Evolutionary conservation across 805 yeast genomes (phyloP).

Genomic region (Barnettozyma populi): DNA sequence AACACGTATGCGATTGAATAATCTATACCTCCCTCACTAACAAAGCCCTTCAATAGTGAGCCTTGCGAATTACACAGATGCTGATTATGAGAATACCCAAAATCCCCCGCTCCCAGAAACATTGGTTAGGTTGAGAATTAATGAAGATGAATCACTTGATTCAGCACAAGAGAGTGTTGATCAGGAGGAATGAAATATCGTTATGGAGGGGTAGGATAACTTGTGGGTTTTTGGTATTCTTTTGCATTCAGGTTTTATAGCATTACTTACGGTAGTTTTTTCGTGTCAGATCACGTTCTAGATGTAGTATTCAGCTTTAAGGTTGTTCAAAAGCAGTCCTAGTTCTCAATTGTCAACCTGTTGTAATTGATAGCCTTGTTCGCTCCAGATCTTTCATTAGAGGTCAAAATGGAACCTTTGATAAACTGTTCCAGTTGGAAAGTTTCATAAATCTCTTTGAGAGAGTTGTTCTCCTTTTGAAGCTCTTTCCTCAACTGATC

Average conservation of each 20-base stretch:
- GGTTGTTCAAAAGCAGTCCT: conserved; percentile 7
- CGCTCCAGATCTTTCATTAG: conserved; percentile 31
- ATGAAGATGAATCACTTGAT: conserved; percentile 28
- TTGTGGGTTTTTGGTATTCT: not conserved
- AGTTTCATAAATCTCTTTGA: conserved; percentile 10
- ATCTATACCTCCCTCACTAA: not conserved
- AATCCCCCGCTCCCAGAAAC: conserved; percentile 58
- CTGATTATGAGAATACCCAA: conserved; percentile 27
- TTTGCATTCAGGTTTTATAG: not conserved
- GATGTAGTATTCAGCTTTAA: not conserved
- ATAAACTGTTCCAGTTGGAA: conserved; percentile 25
- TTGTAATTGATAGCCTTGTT: conserved; percentile 33
- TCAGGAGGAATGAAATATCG: conserved; percentile 1
- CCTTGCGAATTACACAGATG: conserved; percentile 36
- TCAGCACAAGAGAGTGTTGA: conserved; percentile 28
- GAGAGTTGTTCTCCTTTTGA: conserved; percentile 19
- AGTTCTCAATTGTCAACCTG: conserved; percentile 27
- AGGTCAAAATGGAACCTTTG: conserved; percentile 32
- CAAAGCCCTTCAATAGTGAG: conserved; percentile 18
- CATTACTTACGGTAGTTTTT: not conserved
- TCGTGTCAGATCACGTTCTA: not conserved
- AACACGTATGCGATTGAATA: not conserved
- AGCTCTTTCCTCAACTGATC: conserved; percentile 22
- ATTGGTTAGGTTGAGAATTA: conserved; percentile 51
- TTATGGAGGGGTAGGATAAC: not conserved